Evolutionary conservation across 768 basidiomycete species (phyloP).

Genomic region (Dentipellis sp.): DNA sequence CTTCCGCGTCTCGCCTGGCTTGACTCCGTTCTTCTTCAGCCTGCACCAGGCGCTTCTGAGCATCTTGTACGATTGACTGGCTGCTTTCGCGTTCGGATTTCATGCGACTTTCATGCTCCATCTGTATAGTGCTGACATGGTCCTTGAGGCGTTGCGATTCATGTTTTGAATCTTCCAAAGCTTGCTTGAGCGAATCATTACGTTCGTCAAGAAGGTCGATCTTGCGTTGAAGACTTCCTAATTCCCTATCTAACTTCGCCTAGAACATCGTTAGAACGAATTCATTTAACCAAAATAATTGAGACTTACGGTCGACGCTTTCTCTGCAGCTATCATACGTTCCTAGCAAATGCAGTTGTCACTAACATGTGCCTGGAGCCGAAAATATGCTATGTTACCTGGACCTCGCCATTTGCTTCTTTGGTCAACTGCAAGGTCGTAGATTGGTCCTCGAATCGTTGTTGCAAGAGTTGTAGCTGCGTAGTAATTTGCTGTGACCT

Average conservation of each 20-base stretch:
- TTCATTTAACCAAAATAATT: slow-evolving; percentile 7
- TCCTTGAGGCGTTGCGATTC: slow-evolving; percentile 11
- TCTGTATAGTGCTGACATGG: neutral
- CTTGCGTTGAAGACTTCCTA: slow-evolving; percentile 27
- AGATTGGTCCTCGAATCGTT: slow-evolving; percentile 50
- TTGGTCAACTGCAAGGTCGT: slow-evolving; percentile 44
- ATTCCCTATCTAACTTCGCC: slow-evolving; percentile 23
- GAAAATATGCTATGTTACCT: slow-evolving; percentile 22
- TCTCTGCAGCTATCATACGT: slow-evolving; percentile 27
- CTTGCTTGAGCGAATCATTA: slow-evolving; percentile 22
- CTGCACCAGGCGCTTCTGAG: slow-evolving; percentile 9
- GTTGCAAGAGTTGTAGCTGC: slow-evolving; percentile 36
- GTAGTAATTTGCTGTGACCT: slow-evolving; percentile 11
- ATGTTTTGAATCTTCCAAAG: slow-evolving; percentile 11
- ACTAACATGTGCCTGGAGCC: neutral
- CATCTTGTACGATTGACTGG: slow-evolving; percentile 9
- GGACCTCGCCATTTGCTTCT: slow-evolving; percentile 44
- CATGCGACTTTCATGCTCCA: slow-evolving; percentile 7
- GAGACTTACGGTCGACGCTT: slow-evolving; percentile 25
- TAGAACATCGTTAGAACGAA: slow-evolving; percentile 4
- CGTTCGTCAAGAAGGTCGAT: slow-evolving; percentile 33
- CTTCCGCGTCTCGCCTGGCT: slow-evolving; percentile 6
- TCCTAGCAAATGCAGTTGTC: slow-evolving; percentile 22
- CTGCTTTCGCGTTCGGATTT: slow-evolving; percentile 8
- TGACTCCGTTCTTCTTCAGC: slow-evolving; percentile 10